Percentiles rank a stretch among this genome's conserved stretches.
These are phyloP conservation scores for Nicotiana paniculata DNA, from an alignment of 257 asterid genomes.

Conservation along the genomic window DNA sequence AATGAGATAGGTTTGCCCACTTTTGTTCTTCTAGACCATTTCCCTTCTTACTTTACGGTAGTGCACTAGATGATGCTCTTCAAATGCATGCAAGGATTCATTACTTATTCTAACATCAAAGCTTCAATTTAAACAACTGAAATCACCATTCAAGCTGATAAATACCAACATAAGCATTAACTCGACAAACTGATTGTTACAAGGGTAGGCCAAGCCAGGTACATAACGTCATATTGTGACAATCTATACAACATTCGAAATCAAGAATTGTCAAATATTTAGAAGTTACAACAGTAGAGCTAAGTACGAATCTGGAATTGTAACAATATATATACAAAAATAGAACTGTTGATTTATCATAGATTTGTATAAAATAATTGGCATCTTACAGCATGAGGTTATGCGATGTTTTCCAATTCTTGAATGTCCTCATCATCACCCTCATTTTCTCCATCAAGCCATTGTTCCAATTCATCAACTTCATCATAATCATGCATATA, in stretches of 20 bases:
- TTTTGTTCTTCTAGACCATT: neutral
- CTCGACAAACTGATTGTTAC: neutral
- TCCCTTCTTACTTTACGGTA: neutral
- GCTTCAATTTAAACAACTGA: neutral
- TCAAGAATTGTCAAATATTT: neutral
- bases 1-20: neutral
- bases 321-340: neutral
- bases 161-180: neutral
- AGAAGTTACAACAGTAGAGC: neutral
- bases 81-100: neutral
- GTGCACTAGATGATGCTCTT: neutral
- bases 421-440: conserved; percentile 60
- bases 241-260: neutral
- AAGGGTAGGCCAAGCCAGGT: neutral
- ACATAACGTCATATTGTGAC: neutral
- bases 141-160: neutral
- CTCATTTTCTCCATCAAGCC: conserved; percentile 64
- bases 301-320: neutral
- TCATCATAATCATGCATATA: conserved; percentile 61
- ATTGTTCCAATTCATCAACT: conserved; percentile 70
- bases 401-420: conserved; percentile 37
- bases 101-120: neutral
- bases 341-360: neutral
- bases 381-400: conserved; percentile 24
- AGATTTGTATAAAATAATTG: neutral